phyloP scores from a whole-genome alignment of 106 monocot species.

The Dendrobium catenatum region DNA sequence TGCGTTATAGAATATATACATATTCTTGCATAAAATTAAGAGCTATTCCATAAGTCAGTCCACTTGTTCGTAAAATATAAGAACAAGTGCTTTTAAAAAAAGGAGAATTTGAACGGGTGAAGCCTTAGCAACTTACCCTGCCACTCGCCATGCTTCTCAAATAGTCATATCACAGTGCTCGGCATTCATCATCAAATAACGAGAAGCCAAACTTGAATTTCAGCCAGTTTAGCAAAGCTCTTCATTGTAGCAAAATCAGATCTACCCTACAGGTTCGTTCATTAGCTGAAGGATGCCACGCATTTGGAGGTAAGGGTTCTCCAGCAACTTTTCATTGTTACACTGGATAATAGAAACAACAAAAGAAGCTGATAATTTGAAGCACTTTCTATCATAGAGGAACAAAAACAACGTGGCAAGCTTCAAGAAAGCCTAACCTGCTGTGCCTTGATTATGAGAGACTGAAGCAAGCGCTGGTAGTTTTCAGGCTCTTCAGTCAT shows the following conservation, averaged over 20 bases:
- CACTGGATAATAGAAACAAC: constrained; percentile 34
- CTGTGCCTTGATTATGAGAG: constrained; percentile 87
- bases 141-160: neutral
- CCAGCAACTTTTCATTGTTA: constrained; percentile 96
- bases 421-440: constrained; percentile 40
- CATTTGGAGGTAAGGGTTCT: constrained; percentile 99
- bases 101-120: neutral
- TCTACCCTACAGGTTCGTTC: constrained; percentile 61
- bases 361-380: neutral
- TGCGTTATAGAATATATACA: neutral
- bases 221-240: neutral
- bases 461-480: constrained; percentile 93
- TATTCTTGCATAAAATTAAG: neutral
- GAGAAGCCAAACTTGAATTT: neutral
- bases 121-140: neutral
- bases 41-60: neutral
- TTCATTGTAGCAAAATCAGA: constrained; percentile 11
- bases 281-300: constrained; percentile 86
- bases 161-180: neutral
- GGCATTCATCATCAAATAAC: constrained; percentile 2
- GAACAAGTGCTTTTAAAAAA: neutral
- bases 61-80: neutral
- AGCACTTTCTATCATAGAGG: neutral
- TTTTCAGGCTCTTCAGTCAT: constrained; percentile 90
- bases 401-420: neutral